phyloP scores from a whole-genome alignment of 2,329 filamentous ascomycete species.

The Colletotrichum abscissum region DNA sequence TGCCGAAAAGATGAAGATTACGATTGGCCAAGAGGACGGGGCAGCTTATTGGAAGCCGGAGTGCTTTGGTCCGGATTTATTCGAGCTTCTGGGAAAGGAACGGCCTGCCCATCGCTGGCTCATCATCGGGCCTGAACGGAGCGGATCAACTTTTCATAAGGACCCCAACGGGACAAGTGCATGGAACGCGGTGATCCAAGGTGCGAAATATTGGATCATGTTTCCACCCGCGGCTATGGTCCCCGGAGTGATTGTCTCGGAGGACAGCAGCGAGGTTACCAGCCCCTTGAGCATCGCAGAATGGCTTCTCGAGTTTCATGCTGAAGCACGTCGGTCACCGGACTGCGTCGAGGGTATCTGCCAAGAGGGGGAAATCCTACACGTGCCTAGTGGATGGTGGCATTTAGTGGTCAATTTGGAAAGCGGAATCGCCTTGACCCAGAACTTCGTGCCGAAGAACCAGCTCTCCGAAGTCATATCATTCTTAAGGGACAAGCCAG shows the following conservation, averaged over 20 bases:
- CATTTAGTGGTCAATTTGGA: slow-evolving; percentile 94
- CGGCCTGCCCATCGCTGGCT: slow-evolving; percentile 93
- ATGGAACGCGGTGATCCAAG: slow-evolving; percentile 93
- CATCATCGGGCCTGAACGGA: slow-evolving; percentile 87
- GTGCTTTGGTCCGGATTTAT: slow-evolving; percentile 89
- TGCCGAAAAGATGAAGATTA: slow-evolving; percentile 84
- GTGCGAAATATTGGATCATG: slow-evolving; percentile 99
- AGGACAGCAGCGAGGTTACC: slow-evolving; percentile 92
- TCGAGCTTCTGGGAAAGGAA: slow-evolving; percentile 80
- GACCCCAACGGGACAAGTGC: slow-evolving; percentile 79
- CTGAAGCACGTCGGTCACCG: slow-evolving; percentile 78
- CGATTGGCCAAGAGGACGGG: slow-evolving; percentile 63
- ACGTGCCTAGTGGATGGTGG: slow-evolving; percentile 97
- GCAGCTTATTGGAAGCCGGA: slow-evolving; percentile 81
- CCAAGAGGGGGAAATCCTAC: slow-evolving; percentile 83
- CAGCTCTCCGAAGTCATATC: slow-evolving; percentile 80
- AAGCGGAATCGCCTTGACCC: slow-evolving; percentile 86
- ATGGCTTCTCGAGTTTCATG: slow-evolving; percentile 92
- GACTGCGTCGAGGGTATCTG: slow-evolving; percentile 91
- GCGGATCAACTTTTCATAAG: slow-evolving; percentile 96
- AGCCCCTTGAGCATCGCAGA: slow-evolving; percentile 96
- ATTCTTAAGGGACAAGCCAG: slow-evolving; percentile 84
- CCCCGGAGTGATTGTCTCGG: slow-evolving; percentile 89
- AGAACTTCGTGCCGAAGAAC: slow-evolving; percentile 88
- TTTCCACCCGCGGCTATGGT: slow-evolving; percentile 84